These are phyloP conservation scores for Chalara sp. DNA, from an alignment of 2,329 filamentous ascomycete genomes.

Conservation along the genomic window DNA sequence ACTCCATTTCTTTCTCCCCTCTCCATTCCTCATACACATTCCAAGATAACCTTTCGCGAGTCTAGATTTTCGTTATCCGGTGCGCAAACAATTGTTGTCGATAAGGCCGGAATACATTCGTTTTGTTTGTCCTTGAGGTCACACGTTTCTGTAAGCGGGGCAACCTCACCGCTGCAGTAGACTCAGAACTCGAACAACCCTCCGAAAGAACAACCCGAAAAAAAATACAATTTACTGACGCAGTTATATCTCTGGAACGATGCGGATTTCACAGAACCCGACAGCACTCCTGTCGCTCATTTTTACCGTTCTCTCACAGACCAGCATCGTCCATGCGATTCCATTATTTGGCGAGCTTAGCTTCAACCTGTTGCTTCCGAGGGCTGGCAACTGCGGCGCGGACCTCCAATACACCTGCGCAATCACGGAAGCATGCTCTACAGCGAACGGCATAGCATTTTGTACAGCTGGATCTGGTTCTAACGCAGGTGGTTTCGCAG, in stretches of 20 bases:
- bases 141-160: constrained; percentile 1
- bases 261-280: constrained; percentile 28
- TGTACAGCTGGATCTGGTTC: constrained; percentile 22
- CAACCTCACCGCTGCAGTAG: constrained; percentile 8
- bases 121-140: constrained; percentile 11
- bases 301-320: constrained; percentile 32
- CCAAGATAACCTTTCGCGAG: constrained; percentile 8
- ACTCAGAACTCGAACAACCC: not conserved
- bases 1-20: constrained; percentile 2
- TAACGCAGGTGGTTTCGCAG: constrained; percentile 31
- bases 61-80: constrained; percentile 2
- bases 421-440: constrained; percentile 43
- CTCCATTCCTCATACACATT: constrained; percentile 15
- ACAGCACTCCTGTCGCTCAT: constrained; percentile 28
- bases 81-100: constrained; percentile 3
- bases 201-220: not conserved
- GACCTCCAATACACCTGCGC: constrained; percentile 50
- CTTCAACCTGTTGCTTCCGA: no score
- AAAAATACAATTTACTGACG: constrained; percentile 7
- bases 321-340: constrained; percentile 31
- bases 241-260: constrained; percentile 20
- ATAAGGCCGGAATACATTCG: constrained; percentile 5
- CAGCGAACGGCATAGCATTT: constrained; percentile 28
- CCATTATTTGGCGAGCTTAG: constrained; percentile 32
- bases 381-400: constrained; percentile 47